A percentile compares a stretch with the other conserved stretches of the same genome.
Evolutionary conservation across 805 yeast genomes (phyloP).

Genomic region (Candida cerambycidarum): DNA sequence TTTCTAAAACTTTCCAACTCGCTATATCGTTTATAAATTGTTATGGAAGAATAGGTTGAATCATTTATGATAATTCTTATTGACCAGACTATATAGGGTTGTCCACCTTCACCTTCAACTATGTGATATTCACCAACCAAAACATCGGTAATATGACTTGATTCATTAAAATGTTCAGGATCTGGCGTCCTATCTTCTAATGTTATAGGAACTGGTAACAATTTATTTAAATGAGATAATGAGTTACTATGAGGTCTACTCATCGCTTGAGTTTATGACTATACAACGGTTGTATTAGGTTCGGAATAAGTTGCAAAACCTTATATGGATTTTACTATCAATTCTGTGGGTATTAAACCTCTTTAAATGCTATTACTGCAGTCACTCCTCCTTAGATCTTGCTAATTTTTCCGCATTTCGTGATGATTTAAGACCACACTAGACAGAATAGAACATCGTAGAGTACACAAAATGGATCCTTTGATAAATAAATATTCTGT

Average conservation of each 20-base stretch:
- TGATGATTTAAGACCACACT: not conserved
- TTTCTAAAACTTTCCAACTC: slow-evolving; percentile 56
- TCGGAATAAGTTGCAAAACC: too few species aligned
- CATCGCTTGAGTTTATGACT: not conserved
- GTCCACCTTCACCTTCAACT: slow-evolving; percentile 38
- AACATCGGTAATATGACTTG: slow-evolving; percentile 40
- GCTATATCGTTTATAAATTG: slow-evolving; percentile 59
- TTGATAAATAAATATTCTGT: slow-evolving; percentile 48
- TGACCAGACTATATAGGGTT: slow-evolving; percentile 40
- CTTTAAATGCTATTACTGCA: not conserved
- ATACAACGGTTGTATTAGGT: too few species aligned
- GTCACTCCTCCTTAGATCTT: not conserved
- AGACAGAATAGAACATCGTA: too few species aligned
- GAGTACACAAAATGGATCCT: slow-evolving; percentile 47
- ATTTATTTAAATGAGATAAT: slow-evolving; percentile 24
- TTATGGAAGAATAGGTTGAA: slow-evolving; percentile 40
- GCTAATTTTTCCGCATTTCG: slow-evolving; percentile 6
- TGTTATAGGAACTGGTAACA: slow-evolving; percentile 41
- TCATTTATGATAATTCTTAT: slow-evolving; percentile 38
- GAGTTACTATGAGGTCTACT: slow-evolving; percentile 18
- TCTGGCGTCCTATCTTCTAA: slow-evolving; percentile 21
- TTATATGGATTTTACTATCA: too few species aligned
- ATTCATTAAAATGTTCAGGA: slow-evolving; percentile 17
- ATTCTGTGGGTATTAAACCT: too few species aligned
- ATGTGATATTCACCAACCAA: slow-evolving; percentile 41